Percentiles rank a stretch among this genome's conserved stretches.
Evolutionary conservation across 225 moss, liverwort and hornwort genomes (phyloP).

Genomic region (Neckera pumila): DNA sequence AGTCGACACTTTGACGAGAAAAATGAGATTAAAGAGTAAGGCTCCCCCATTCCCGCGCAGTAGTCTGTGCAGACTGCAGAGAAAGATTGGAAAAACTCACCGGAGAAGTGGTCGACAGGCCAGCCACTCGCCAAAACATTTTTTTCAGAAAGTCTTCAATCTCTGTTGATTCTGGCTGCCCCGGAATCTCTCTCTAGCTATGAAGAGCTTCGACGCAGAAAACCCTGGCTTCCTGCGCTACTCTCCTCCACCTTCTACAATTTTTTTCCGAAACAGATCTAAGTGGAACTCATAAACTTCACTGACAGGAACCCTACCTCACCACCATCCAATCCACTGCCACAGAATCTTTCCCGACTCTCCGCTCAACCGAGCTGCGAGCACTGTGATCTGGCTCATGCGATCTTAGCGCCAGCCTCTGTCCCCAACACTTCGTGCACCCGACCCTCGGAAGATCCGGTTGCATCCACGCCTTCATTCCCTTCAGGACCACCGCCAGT

Average conservation of each 20-base stretch:
- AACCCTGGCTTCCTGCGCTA: background rate
- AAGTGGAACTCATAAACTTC: background rate
- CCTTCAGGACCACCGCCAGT: background rate
- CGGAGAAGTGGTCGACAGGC: slow-evolving; percentile 92
- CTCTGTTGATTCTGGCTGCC: slow-evolving; percentile 23
- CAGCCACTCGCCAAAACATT: slow-evolving; percentile 99
- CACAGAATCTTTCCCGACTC: background rate
- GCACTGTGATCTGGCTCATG: slow-evolving; percentile 28
- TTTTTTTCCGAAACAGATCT: background rate
- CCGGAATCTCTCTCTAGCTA: slow-evolving; percentile 6
- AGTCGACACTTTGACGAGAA: background rate
- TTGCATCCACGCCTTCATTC: slow-evolving; percentile 31
- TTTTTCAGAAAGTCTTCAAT: slow-evolving; percentile 72
- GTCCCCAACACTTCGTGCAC: slow-evolving; percentile 4
- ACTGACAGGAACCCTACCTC: background rate
- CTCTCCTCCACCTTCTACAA: background rate
- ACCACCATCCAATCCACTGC: background rate
- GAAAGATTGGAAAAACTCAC: slow-evolving; percentile 33
- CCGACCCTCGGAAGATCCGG: too few species aligned
- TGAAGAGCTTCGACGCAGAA: background rate
- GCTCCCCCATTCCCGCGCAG: background rate
- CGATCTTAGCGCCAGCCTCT: slow-evolving; percentile 12
- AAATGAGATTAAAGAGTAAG: background rate
- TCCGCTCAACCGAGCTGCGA: slow-evolving; percentile 14
- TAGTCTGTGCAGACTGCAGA: background rate